Conservation (phyloP, 78 protist species). For the Ministeria vibrans region DNA sequence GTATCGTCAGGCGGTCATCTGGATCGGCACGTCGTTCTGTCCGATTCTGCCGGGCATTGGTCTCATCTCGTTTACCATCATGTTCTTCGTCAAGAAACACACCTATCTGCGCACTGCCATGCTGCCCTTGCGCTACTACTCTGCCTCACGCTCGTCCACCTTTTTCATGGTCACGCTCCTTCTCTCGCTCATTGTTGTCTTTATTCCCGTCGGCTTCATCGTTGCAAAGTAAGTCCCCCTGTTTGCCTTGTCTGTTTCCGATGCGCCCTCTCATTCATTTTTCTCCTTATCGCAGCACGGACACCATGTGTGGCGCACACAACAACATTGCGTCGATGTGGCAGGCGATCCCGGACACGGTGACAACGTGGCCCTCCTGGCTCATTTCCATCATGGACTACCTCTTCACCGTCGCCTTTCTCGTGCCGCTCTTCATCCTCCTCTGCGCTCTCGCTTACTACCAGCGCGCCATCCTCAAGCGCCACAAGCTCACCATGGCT, state of each 20-base stretch:
- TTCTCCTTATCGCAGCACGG: not conserved
- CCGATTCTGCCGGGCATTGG: not conserved
- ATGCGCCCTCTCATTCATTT: not conserved
- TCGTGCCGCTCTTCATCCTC: not conserved
- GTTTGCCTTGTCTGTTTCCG: not conserved
- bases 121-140: constrained; percentile 1
- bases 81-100: not conserved
- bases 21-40: not conserved
- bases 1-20: not conserved
- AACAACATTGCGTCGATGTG: not conserved
- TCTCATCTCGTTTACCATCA: not conserved
- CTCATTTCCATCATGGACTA: not conserved
- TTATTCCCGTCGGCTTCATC: constrained; percentile 9
- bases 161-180: not conserved
- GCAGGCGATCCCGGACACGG: not conserved
- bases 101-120: not conserved
- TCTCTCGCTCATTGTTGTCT: not conserved
- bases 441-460: too few relatives aligned
- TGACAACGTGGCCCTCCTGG: not conserved
- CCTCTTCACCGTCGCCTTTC: constrained; percentile 11
- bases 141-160: not conserved
- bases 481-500: too few relatives aligned
- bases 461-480: too few relatives aligned
- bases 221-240: not conserved
- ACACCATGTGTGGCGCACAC: not conserved